Base-by-base conservation (phyloP, 768 basidiomycete genomes). In the Rhodosporidiobolus odoratus region DNA sequence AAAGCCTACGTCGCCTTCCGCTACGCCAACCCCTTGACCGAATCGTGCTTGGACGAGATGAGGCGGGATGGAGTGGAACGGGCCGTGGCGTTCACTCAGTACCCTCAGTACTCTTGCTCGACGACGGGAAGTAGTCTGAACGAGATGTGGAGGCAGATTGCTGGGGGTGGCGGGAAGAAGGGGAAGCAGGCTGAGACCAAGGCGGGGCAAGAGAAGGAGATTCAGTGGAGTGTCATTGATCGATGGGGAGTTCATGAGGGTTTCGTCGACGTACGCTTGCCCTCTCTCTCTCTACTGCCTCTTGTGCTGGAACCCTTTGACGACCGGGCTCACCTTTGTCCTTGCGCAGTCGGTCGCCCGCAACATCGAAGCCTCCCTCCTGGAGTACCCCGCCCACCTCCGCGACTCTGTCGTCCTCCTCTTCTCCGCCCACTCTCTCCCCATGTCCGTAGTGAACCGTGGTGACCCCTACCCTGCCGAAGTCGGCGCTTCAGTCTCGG, bases 71-170 rank as follows among this genome's bases (percentile, higher is more conserved):
- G 94, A 30, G 92, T 99, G 40, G 88, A 84, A 79, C 83, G 94
- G 72, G 96, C 95, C 0, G 83, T 99, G 35, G 96, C 94, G 27
- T 99, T 99, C 82, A 91, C 91, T 5, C 96, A 99, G 80, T 99
- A 99, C 79, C 96, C 96, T 1, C 96, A 99, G 80, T 99, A 99
- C 80, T 91, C 89, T 77, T 99, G 96, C 80, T 94, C 91, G 71
- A 99, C 96, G 17, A 98, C 96, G 0, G 96, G 96, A 60, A 96
- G 93, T 81, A 94, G 91, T 79, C 78, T 99, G 78, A 99, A 98
- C 77, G 96, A 99, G 79, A 81, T 99, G 35, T 94, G 85, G 76
- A 59, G 53, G 57, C 66, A 58, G 61, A 8, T 9, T 0, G 40
- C 48, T 8, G 58, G 63, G 40, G 72, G 13, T 7, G 37, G 21